Conservation (phyloP, 169 alveolate genomes). For the Cardiosporidium cionae region DNA sequence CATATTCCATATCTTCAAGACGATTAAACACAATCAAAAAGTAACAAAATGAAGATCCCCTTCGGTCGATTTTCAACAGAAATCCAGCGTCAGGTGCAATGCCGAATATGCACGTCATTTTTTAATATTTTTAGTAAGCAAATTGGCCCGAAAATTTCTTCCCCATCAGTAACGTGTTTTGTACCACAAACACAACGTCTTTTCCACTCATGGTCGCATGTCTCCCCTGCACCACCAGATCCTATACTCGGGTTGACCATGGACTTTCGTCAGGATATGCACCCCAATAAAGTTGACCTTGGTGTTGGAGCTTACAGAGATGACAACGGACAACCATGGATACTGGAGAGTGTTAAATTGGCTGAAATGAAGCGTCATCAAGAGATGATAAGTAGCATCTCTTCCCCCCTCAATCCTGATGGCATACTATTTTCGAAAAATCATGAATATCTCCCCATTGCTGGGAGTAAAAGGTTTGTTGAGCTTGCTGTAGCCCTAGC, state of each 20-base stretch:
- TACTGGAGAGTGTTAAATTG: constrained; percentile 1
- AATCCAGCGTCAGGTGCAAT: too few species aligned
- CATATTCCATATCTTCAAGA: too few species aligned
- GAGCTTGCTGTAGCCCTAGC: neutral
- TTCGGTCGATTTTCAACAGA: too few species aligned
- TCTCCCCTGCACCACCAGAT: constrained; percentile 60
- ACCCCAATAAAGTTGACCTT: constrained; percentile 61
- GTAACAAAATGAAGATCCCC: too few species aligned
- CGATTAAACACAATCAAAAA: too few species aligned
- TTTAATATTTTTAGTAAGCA: too few species aligned
- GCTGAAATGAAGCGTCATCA: neutral
- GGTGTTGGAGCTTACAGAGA: constrained; percentile 80
- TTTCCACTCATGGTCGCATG: neutral
- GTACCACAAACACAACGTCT: too few species aligned
- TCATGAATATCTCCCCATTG: neutral
- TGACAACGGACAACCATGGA: constrained; percentile 66
- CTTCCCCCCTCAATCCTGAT: neutral
- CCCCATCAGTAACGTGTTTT: too few species aligned
- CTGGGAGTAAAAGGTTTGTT: neutral
- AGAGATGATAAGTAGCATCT: too few species aligned
- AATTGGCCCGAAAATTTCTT: too few species aligned
- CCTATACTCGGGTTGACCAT: constrained; percentile 64
- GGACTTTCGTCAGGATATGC: constrained; percentile 55
- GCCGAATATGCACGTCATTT: too few species aligned
- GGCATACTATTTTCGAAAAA: too few species aligned